A percentile compares a stretch with the other conserved stretches of the same genome.
Conservation (phyloP, 2,329 filamentous ascomycete species). For the Lachnellula suecica region DNA sequence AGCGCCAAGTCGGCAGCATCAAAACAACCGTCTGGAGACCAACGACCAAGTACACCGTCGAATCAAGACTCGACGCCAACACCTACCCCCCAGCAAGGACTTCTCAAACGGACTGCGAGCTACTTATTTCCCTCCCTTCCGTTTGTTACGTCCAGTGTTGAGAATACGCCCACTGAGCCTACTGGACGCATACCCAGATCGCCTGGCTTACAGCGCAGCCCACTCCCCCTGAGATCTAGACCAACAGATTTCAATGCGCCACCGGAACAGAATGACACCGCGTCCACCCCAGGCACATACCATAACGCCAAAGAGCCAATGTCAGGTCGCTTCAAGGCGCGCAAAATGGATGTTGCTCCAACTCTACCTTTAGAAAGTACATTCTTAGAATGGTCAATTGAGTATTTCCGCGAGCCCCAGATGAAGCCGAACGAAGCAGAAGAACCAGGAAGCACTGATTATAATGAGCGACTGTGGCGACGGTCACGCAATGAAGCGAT, state of each 20-base stretch:
- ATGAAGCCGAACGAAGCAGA: slow-evolving; percentile 97
- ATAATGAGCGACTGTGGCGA: slow-evolving; percentile 92
- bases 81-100: slow-evolving; percentile 54
- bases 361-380: slow-evolving; percentile 75
- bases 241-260: slow-evolving; percentile 60
- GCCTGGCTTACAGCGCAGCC: slow-evolving; percentile 23
- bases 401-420: slow-evolving; percentile 96
- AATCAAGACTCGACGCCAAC: slow-evolving; percentile 33
- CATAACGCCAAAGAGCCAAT: slow-evolving; percentile 74
- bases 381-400: slow-evolving; percentile 94
- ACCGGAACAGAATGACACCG: slow-evolving; percentile 73
- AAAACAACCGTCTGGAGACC: slow-evolving; percentile 24
- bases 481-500: slow-evolving; percentile 91
- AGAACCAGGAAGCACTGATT: slow-evolving; percentile 93
- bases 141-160: slow-evolving; percentile 38
- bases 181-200: slow-evolving; percentile 25
- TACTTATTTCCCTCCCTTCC: slow-evolving; percentile 55
- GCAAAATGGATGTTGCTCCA: slow-evolving; percentile 58
- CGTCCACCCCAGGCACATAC: slow-evolving; percentile 67
- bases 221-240: slow-evolving; percentile 38
- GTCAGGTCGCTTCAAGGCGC: slow-evolving; percentile 71
- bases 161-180: slow-evolving; percentile 25
- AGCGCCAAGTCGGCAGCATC: slow-evolving; percentile 45
- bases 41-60: slow-evolving; percentile 30
- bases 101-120: slow-evolving; percentile 64